These are phyloP conservation scores for Mortierella sp. DNA, from an alignment of 371 early-diverging fungal genomes.

Conservation along the genomic window DNA sequence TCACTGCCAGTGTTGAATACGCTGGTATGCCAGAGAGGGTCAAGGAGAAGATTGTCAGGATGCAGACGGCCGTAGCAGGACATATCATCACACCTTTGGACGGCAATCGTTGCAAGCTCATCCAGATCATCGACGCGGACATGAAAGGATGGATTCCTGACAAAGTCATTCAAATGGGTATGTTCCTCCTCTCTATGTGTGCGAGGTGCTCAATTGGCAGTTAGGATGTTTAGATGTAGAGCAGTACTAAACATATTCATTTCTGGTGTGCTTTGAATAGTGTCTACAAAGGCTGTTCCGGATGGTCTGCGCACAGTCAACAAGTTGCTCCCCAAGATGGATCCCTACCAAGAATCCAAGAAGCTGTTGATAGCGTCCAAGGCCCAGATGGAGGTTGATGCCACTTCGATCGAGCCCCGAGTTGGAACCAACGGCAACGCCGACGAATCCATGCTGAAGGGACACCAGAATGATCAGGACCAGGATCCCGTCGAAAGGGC, in stretches of 20 bases:
- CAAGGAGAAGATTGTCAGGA: conserved; percentile 62
- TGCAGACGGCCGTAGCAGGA: conserved; percentile 67
- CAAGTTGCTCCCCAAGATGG: conserved; percentile 20
- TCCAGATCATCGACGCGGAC: conserved; percentile 70
- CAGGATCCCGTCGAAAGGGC: conserved; percentile 14
- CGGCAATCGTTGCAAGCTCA: conserved; percentile 55
- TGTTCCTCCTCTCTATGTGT: neutral
- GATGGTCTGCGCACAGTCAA: conserved; percentile 44
- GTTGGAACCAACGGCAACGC: neutral
- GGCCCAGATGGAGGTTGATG: conserved; percentile 12
- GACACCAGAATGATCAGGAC: conserved; percentile 5
- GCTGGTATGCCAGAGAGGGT: conserved; percentile 53
- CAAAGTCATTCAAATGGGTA: conserved; percentile 62
- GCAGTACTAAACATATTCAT: neutral
- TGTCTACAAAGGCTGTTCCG: conserved; percentile 47
- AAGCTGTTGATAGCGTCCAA: conserved; percentile 15
- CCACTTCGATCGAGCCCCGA: conserved; percentile 1
- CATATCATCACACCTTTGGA: conserved; percentile 56
- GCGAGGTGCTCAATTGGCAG: neutral
- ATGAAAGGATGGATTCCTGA: conserved; percentile 71
- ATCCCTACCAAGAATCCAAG: conserved; percentile 27
- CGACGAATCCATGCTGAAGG: conserved; percentile 10
- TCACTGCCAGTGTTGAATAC: conserved; percentile 62
- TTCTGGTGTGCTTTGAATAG: too few relatives aligned
- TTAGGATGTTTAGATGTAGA: neutral